Evolutionary conservation across 768 basidiomycete genomes (phyloP).

Genomic region (Mrakia frigida): DNA sequence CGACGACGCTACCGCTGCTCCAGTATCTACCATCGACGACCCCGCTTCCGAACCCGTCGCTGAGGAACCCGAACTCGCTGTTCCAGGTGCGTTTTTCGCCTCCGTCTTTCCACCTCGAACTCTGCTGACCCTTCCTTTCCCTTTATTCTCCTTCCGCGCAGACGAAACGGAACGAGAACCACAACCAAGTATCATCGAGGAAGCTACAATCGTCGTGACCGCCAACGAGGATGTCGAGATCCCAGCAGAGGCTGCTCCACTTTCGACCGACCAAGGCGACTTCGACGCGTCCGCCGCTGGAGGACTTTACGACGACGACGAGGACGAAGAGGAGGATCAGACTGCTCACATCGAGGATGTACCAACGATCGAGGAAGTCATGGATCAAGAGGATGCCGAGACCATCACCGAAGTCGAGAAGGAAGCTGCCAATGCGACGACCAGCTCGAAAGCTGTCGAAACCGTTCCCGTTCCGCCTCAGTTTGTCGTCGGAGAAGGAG

Average conservation of each 20-base stretch:
- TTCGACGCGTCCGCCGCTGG: not conserved
- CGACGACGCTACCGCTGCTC: not conserved
- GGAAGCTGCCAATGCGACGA: slow-evolving; percentile 17
- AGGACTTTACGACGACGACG: not conserved
- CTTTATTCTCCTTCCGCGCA: not conserved
- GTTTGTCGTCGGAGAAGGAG: not conserved
- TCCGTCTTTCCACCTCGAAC: too few species aligned
- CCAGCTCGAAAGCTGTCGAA: slow-evolving; percentile 15
- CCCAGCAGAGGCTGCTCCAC: not conserved
- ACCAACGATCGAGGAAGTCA: not conserved
- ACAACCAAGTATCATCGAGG: slow-evolving; percentile 8
- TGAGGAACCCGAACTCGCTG: slow-evolving; percentile 1
- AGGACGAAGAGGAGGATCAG: not conserved
- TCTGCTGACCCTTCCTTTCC: not conserved
- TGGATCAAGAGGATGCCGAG: not conserved
- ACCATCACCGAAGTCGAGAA: not conserved
- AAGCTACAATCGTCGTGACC: slow-evolving; percentile 23
- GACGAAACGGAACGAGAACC: not conserved
- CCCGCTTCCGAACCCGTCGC: not conserved
- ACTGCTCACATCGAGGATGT: not conserved
- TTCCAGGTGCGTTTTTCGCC: not conserved
- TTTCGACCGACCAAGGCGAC: slow-evolving; percentile 7
- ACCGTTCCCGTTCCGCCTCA: slow-evolving; percentile 12
- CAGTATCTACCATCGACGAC: not conserved
- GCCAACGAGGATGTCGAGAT: slow-evolving; percentile 24